Evolutionary conservation across 495 filamentous ascomycete genomes (phyloP).

Genomic region (Trichoderma parareesei): DNA sequence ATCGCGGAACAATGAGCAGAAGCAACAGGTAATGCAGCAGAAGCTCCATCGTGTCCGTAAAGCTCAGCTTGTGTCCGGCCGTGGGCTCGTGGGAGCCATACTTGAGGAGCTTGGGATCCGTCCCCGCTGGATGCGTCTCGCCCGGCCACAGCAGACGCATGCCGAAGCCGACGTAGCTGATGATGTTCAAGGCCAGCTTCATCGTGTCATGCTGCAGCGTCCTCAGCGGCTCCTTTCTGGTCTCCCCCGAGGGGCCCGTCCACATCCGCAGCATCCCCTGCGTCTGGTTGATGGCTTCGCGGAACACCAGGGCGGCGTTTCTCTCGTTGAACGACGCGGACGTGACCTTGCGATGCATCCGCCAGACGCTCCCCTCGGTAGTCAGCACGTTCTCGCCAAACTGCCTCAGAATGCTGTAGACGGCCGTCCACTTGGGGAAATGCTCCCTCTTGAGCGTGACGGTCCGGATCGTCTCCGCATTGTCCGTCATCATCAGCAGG

Average conservation of each 20-base stretch:
- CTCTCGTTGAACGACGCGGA: constrained; percentile 63
- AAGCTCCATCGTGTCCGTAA: constrained; percentile 42
- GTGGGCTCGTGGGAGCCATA: constrained; percentile 37
- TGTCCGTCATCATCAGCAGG: constrained; percentile 41
- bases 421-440: constrained; percentile 57
- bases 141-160: constrained; percentile 49
- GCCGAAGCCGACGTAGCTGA: constrained; percentile 60
- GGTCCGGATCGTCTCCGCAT: constrained; percentile 51
- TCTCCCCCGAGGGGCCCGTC: constrained; percentile 25
- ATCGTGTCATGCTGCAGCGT: constrained; percentile 52
- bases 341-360: constrained; percentile 59
- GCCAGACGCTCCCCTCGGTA: constrained; percentile 55
- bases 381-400: constrained; percentile 59
- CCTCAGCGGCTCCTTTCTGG: constrained; percentile 32
- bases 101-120: constrained; percentile 30
- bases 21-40: constrained; percentile 47
- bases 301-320: constrained; percentile 59
- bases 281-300: constrained; percentile 50
- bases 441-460: constrained; percentile 52
- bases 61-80: constrained; percentile 51
- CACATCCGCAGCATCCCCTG: constrained; percentile 46
- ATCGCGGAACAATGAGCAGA: constrained; percentile 42
- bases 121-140: constrained; percentile 30
- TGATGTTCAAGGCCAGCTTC: constrained; percentile 57
- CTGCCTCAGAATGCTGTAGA: constrained; percentile 49